Conservation (phyloP, 2,329 filamentous ascomycete species). For the Hypomyces perniciosus region DNA sequence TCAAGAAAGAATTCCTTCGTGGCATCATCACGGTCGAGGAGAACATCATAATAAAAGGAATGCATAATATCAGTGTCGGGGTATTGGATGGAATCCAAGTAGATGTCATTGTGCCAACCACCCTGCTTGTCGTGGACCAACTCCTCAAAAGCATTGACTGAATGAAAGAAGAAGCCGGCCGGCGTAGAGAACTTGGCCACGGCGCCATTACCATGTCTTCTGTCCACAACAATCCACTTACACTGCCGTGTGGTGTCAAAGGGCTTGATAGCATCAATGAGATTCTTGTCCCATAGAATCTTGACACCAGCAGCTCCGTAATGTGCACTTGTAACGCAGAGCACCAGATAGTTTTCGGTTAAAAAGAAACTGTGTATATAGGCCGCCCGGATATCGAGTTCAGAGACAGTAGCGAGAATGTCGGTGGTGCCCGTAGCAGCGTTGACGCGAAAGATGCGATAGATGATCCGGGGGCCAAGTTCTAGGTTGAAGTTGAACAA, state of each 20-base stretch:
- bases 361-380: conserved; percentile 84
- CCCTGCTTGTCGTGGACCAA: conserved; percentile 28
- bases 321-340: conserved; percentile 67
- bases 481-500: conserved; percentile 78
- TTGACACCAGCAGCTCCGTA: conserved; percentile 51
- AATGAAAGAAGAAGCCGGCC: conserved; percentile 74
- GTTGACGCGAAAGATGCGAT: conserved; percentile 63
- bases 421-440: conserved; percentile 58
- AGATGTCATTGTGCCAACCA: conserved; percentile 39
- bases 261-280: conserved; percentile 60
- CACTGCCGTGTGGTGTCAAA: conserved; percentile 53
- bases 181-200: conserved; percentile 62
- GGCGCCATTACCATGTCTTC: conserved; percentile 54
- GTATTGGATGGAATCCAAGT: conserved; percentile 61
- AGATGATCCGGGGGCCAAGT: conserved; percentile 50
- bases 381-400: conserved; percentile 45
- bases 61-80: conserved; percentile 59
- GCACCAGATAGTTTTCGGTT: conserved; percentile 61
- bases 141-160: conserved; percentile 70
- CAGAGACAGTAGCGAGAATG: conserved; percentile 62
- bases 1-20: conserved; percentile 38
- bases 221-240: conserved; percentile 71
- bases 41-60: conserved; percentile 62
- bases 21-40: conserved; percentile 48
- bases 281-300: conserved; percentile 59